Percentiles rank a stretch among this genome's conserved stretches.
These are phyloP conservation scores for Lactarius psammicola DNA, from an alignment of 768 basidiomycete genomes.

Conservation along the genomic window DNA sequence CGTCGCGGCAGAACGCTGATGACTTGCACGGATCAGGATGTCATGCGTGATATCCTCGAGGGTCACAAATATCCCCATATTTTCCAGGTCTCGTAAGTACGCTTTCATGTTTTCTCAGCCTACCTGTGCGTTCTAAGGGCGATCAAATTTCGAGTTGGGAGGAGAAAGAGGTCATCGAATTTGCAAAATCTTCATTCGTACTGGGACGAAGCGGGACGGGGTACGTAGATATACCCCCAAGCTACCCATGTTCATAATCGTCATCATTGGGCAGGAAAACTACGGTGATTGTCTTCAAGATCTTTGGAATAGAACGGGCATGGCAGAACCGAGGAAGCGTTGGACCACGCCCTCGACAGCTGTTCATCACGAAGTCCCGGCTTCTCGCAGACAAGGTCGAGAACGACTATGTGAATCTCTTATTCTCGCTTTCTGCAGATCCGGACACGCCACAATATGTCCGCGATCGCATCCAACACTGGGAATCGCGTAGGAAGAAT, in stretches of 20 bases:
- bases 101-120: not conserved
- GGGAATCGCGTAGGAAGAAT: constrained; percentile 25
- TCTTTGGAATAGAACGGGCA: constrained; percentile 63
- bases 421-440: constrained; percentile 43
- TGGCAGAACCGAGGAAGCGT: constrained; percentile 42
- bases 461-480: constrained; percentile 30
- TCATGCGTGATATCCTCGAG: constrained; percentile 22
- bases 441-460: constrained; percentile 43
- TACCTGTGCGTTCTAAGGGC: not conserved
- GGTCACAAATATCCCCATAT: constrained; percentile 22
- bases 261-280: constrained; percentile 53
- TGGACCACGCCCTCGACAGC: constrained; percentile 54
- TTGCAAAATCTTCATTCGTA: constrained; percentile 22
- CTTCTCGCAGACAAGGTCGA: constrained; percentile 68
- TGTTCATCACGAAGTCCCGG: constrained; percentile 71
- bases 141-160: constrained; percentile 10
- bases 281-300: constrained; percentile 75
- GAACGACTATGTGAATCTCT: constrained; percentile 56
- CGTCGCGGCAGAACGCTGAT: not conserved
- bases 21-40: not conserved
- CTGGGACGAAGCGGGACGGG: constrained; percentile 67
- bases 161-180: constrained; percentile 26
- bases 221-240: constrained; percentile 37
- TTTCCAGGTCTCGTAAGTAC: constrained; percentile 26
- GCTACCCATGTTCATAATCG: not conserved